Conservation (phyloP, 2,329 filamentous ascomycete species). For the Dryadomyces quercus-mongolicae region DNA sequence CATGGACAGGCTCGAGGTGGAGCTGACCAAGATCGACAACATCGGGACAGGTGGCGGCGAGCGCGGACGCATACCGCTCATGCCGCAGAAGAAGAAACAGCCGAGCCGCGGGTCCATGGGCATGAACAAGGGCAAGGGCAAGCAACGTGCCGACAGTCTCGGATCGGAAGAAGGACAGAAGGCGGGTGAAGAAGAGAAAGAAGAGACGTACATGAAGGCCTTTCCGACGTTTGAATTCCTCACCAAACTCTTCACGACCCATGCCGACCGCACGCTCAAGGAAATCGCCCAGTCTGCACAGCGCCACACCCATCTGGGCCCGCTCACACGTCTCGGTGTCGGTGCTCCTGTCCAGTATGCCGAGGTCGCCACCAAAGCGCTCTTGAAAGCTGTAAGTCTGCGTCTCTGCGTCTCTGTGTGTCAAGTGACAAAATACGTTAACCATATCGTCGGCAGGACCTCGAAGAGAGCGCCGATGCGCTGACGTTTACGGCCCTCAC, state of each 20-base stretch:
- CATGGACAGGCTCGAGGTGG: slow-evolving; percentile 21
- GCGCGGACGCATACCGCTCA: background rate
- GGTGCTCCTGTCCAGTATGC: slow-evolving; percentile 32
- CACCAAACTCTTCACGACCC: slow-evolving; percentile 42
- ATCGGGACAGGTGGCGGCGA: background rate
- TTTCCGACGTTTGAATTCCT: slow-evolving; percentile 53
- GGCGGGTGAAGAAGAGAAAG: slow-evolving; percentile 15
- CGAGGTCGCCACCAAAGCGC: slow-evolving; percentile 45
- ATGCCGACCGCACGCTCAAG: slow-evolving; percentile 50
- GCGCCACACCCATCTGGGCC: slow-evolving; percentile 55
- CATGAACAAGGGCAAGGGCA: background rate
- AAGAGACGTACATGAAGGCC: slow-evolving; percentile 32
- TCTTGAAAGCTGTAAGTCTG: slow-evolving; percentile 18
- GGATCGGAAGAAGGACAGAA: slow-evolving; percentile 11
- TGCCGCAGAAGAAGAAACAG: background rate
- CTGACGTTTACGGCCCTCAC: slow-evolving; percentile 21
- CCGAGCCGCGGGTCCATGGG: background rate
- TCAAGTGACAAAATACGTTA: slow-evolving; percentile 1
- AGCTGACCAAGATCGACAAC: slow-evolving; percentile 8
- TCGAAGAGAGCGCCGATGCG: slow-evolving; percentile 22
- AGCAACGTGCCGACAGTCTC: slow-evolving; percentile 18
- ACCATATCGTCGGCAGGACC: background rate
- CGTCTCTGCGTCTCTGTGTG: background rate
- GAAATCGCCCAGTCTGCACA: slow-evolving; percentile 59
- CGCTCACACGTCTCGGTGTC: slow-evolving; percentile 32